A percentile compares a stretch with the other conserved stretches of the same genome.
Evolutionary conservation across 164 flowering plant species (phyloP).

Genomic region (Protea cynaroides): DNA sequence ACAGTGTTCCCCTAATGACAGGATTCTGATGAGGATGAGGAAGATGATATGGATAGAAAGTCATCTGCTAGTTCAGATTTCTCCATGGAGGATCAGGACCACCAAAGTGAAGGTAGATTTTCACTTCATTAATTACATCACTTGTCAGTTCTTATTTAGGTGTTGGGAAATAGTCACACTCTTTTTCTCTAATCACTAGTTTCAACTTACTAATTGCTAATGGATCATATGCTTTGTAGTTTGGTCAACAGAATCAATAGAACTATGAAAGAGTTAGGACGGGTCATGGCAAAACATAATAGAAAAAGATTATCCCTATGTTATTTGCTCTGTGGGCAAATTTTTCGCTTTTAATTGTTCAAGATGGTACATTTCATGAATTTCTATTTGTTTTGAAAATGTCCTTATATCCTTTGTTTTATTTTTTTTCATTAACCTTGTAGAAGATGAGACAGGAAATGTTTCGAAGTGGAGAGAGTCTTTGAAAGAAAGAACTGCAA

Average conservation of each 20-base stretch:
- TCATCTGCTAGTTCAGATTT: conserved; percentile 32
- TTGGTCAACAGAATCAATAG: neutral
- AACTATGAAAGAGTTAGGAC: neutral
- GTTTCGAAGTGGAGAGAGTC: conserved; percentile 79
- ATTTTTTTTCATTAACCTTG: conserved; percentile 4
- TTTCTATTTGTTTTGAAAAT: neutral
- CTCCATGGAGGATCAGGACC: conserved; percentile 37
- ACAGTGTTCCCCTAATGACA: conserved; percentile 12
- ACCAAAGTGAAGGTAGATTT: conserved; percentile 34
- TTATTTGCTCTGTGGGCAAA: neutral
- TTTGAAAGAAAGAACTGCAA: conserved; percentile 39
- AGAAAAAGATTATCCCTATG: neutral
- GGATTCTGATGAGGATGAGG: conserved; percentile 37
- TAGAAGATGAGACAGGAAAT: conserved; percentile 57
- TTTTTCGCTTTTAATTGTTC: too few species aligned
- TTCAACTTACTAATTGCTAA: neutral
- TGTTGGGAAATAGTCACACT: neutral
- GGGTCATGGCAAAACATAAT: too few species aligned
- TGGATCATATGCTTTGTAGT: neutral
- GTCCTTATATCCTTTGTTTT: conserved; percentile 3
- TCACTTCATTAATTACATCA: neutral
- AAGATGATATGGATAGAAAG: conserved; percentile 25
- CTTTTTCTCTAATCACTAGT: neutral
- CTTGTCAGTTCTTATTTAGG: neutral
- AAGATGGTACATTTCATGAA: too few species aligned